Conservation (phyloP, 2,329 filamentous ascomycete genomes). For the Raffaelea ambrosiae region DNA sequence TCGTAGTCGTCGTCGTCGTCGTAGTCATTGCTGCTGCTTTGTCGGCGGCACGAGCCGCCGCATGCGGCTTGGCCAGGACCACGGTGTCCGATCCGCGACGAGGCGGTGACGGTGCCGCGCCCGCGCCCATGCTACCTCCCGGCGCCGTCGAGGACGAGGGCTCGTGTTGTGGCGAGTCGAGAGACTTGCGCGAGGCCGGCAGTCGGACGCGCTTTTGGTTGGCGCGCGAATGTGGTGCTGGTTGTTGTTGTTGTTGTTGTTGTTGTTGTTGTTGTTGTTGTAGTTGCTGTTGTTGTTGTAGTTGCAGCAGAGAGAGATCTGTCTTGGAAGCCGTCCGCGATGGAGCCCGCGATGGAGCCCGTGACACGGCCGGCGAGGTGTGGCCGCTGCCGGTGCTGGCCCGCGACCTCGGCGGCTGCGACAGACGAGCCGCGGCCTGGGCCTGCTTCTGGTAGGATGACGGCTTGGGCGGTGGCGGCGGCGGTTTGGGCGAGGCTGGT, state of each 20-base stretch:
- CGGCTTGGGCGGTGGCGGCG: neutral
- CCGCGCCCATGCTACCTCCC: neutral
- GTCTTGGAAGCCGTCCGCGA: too few relatives aligned
- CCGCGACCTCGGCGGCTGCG: too few relatives aligned
- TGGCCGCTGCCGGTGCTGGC: too few relatives aligned
- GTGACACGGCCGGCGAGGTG: too few relatives aligned
- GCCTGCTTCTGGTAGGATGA: too few relatives aligned
- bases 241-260: neutral
- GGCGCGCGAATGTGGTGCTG: slow-evolving; percentile 15
- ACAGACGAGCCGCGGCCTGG: too few relatives aligned
- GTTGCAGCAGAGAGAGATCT: too few relatives aligned
- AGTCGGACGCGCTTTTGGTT: slow-evolving; percentile 39
- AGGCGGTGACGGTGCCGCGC: too few relatives aligned
- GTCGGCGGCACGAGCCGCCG: neutral
- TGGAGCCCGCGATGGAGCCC: too few relatives aligned
- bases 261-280: neutral
- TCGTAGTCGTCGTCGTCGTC: neutral
- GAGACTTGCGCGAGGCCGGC: slow-evolving; percentile 15
- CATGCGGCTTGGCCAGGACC: neutral
- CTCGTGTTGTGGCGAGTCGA: too few relatives aligned
- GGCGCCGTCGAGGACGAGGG: neutral
- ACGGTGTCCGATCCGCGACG: too few relatives aligned
- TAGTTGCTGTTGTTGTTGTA: neutral
- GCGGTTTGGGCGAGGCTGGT: neutral
- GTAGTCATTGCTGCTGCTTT: neutral